Base-by-base conservation (phyloP, 306 rosid genomes). In the Trifolium dubium region DNA sequence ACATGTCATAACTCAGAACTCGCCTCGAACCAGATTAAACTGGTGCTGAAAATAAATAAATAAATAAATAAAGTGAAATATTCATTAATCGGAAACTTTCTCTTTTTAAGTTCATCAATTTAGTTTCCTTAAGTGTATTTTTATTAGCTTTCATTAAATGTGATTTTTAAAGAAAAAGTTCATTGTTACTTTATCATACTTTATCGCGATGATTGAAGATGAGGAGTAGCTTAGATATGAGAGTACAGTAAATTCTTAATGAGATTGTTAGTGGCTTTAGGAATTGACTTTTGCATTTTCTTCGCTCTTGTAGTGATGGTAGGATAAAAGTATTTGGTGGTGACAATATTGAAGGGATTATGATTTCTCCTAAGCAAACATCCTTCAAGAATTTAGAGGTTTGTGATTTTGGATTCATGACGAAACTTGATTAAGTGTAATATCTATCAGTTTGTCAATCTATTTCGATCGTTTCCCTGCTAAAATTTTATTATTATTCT, bases 321-420 rank as follows among this genome's bases (percentile, higher is more conserved):
- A 85, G 92, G 84, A 90, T 93, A 83, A 93, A 93, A 84, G 88
- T 93, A 66, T 83, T 89, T 47, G 98, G 97, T 64, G 93, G 92
- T 46, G 87, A 87, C 80, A 83, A 79, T 71, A 83, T 93, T 75
- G 96, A 93, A 86, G 98, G 88, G 66, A 84, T 82, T 82, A 84
- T 93, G 58, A 69, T 77, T 79, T 87, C 92, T 75, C 86, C 88
- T 17, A 87, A 89, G 85, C 79, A 80, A 7, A 77, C 76, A 49
- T 84, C 96, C 29, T 86, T 82, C 73, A 93, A 89, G 78, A 15
- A 85, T 74, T 85, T 93, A 78, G 92, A 92, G 98, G 98, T 92
- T 75, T 54, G 89, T 46, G 50, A 60, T 32, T 73, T 79, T 47
- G 40, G 43, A 44, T 69, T 60, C 40, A 31, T 40, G 74, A 30